Conservation (phyloP, 257 asterid species). For the Ballota nigra region DNA sequence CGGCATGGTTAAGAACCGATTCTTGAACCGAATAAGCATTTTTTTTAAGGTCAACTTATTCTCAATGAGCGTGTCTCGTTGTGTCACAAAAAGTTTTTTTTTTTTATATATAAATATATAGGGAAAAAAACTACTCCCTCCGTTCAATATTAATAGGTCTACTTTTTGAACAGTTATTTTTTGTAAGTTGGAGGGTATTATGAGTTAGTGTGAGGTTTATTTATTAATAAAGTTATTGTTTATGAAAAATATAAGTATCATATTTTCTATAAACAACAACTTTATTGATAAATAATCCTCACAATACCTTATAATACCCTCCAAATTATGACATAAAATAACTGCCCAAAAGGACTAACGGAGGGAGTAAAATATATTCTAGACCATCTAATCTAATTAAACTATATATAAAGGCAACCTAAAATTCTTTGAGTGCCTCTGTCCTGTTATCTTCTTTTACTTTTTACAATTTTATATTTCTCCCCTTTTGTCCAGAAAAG, state of each 20-base stretch:
- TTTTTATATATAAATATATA: neutral
- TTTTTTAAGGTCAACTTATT: slow-evolving; percentile 1
- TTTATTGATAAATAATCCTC: too few species aligned
- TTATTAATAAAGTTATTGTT: too few species aligned
- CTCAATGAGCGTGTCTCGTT: slow-evolving; percentile 1
- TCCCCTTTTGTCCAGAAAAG: neutral
- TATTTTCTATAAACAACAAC: too few species aligned
- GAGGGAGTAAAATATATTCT: slow-evolving; percentile 15
- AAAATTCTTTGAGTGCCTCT: slow-evolving; percentile 31
- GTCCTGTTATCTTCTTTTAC: neutral
- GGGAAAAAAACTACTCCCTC: too few species aligned
- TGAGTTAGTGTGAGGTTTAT: too few species aligned
- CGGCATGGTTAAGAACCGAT: neutral
- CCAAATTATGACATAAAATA: too few species aligned
- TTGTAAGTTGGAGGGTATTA: too few species aligned
- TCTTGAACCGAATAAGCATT: neutral
- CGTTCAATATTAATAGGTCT: too few species aligned
- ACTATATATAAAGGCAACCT: neutral
- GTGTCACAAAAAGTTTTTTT: slow-evolving; percentile 17
- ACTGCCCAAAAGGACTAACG: too few species aligned
- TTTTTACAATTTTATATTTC: neutral
- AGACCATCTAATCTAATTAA: neutral
- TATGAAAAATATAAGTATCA: too few species aligned
- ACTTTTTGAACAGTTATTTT: too few species aligned
- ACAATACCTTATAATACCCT: too few species aligned